phyloP scores from a whole-genome alignment of 1,139 yeast species.

The Debaryomycetaceae sp. region DNA sequence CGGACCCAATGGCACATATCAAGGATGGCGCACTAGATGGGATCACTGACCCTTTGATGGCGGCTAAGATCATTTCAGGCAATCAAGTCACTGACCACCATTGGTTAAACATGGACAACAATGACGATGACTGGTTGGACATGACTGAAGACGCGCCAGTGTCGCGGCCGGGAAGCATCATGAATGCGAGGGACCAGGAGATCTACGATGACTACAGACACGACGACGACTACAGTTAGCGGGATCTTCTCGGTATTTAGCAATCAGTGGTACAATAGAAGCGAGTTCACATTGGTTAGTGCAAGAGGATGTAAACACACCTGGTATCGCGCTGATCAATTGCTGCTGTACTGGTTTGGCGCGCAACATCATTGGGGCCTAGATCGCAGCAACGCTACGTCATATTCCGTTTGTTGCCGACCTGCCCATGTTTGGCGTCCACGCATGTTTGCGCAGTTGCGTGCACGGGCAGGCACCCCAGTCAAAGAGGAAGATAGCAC shows the following conservation, averaged over 20 bases:
- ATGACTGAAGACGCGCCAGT: constrained; percentile 11
- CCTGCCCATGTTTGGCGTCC: no score
- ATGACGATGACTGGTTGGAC: constrained; percentile 29
- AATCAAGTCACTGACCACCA: constrained; percentile 32
- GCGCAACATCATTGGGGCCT: no score
- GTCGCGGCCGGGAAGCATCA: constrained; percentile 16
- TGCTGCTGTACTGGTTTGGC: no score
- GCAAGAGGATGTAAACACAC: no score
- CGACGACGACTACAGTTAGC: constrained; percentile 30
- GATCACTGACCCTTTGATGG: constrained; percentile 30
- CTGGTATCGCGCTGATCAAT: no score
- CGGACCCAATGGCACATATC: constrained; percentile 47
- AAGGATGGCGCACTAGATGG: constrained; percentile 32
- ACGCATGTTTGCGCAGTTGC: no score
- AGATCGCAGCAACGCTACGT: no score
- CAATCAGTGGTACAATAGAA: no score
- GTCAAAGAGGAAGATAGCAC: no score
- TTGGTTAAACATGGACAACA: constrained; percentile 25
- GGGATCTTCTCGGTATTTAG: neutral
- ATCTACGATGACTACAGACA: constrained; percentile 39
- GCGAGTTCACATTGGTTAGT: no score
- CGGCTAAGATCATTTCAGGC: constrained; percentile 41
- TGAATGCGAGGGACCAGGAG: constrained; percentile 31
- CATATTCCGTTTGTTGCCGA: no score
- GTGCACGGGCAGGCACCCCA: no score